These are phyloP conservation scores for Amanita brunnescens DNA, from an alignment of 768 basidiomycete species.

Conservation along the genomic window DNA sequence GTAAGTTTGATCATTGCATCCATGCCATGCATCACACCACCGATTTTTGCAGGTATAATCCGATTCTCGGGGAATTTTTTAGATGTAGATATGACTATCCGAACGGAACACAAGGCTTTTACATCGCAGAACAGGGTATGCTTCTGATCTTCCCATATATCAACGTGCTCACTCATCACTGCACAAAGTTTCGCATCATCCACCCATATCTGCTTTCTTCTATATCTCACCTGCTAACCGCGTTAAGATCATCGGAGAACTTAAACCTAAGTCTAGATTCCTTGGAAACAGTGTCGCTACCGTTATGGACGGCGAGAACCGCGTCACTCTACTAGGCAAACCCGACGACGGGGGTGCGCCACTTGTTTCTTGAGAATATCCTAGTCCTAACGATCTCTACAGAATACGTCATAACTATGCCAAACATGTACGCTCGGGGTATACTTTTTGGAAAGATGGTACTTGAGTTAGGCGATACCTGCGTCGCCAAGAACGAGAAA, in stretches of 20 bases:
- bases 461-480: slow-evolving; percentile 87
- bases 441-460: slow-evolving; percentile 93
- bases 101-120: slow-evolving; percentile 87
- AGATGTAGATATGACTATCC: slow-evolving; percentile 90
- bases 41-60: slow-evolving; percentile 67
- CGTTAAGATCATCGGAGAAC: slow-evolving; percentile 81
- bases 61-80: slow-evolving; percentile 96
- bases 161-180: background rate
- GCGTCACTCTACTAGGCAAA: slow-evolving; percentile 72
- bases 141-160: background rate
- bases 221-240: slow-evolving; percentile 90
- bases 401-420: slow-evolving; percentile 92
- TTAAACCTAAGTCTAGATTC: slow-evolving; percentile 93
- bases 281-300: slow-evolving; percentile 96
- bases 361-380: background rate
- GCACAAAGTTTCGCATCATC: slow-evolving; percentile 84
- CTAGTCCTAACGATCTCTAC: background rate
- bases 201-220: slow-evolving; percentile 91
- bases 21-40: slow-evolving; percentile 1
- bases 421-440: slow-evolving; percentile 92
- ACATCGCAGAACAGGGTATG: slow-evolving; percentile 91
- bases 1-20: slow-evolving; percentile 35
- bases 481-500: slow-evolving; percentile 76
- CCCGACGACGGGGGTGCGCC: slow-evolving; percentile 79
- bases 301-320: slow-evolving; percentile 93